phyloP scores from a whole-genome alignment of 2,329 filamentous ascomycete genomes.

The Fusarium chlamydosporum region DNA sequence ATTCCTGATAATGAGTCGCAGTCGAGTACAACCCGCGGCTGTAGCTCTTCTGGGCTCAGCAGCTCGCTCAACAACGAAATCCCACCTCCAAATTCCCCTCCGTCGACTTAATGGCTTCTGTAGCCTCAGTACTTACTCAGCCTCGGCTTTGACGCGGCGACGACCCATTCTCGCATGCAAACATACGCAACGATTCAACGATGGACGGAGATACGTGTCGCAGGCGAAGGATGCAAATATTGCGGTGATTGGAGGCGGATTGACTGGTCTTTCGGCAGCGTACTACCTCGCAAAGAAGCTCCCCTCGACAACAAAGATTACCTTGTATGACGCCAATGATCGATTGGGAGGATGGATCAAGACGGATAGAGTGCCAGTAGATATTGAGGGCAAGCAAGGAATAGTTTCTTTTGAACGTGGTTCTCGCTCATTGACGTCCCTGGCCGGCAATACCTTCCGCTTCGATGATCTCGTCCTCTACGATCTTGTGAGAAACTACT shows the following conservation, averaged over 20 bases:
- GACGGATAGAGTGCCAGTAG: constrained; percentile 72
- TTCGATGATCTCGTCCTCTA: constrained; percentile 76
- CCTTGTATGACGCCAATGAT: constrained; percentile 80
- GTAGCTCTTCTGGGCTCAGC: constrained; percentile 49
- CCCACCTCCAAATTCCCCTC: constrained; percentile 14
- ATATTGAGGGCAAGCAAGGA: constrained; percentile 66
- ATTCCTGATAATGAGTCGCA: constrained; percentile 49
- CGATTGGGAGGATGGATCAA: constrained; percentile 88
- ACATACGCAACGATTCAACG: constrained; percentile 4
- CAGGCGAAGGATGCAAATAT: constrained; percentile 57
- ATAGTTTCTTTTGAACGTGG: constrained; percentile 84
- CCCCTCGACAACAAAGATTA: constrained; percentile 76
- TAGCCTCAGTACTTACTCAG: constrained; percentile 30
- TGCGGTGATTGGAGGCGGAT: constrained; percentile 83
- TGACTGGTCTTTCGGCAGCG: constrained; percentile 84
- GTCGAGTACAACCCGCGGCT: constrained; percentile 49
- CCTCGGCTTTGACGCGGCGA: constrained; percentile 27
- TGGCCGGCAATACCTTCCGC: constrained; percentile 57
- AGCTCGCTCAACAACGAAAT: constrained; percentile 15
- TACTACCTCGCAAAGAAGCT: constrained; percentile 80
- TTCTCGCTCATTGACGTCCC: constrained; percentile 79
- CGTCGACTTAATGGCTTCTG: constrained; percentile 40
- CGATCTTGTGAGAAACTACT: constrained; percentile 71
- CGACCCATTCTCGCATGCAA: constrained; percentile 25
- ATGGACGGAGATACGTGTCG: constrained; percentile 40